Percentiles rank a stretch among this genome's conserved stretches.
These are phyloP conservation scores for Sabuloglossum arenarium DNA, from an alignment of 495 filamentous ascomycete genomes.

Conservation along the genomic window DNA sequence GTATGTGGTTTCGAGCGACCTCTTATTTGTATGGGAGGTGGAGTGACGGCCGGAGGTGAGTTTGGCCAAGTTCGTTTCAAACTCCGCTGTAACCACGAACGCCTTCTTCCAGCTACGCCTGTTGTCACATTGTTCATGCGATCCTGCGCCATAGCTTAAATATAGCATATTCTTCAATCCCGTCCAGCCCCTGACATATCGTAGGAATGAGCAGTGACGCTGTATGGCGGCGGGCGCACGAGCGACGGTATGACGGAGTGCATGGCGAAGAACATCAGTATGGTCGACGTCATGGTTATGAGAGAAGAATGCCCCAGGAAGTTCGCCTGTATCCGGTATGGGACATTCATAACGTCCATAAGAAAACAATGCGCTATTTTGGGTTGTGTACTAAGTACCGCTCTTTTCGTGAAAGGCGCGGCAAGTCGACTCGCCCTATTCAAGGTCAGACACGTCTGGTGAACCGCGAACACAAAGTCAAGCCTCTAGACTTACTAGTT, in stretches of 20 bases:
- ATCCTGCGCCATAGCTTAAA: background rate
- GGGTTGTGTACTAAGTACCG: background rate
- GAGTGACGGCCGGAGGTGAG: background rate
- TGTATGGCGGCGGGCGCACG: background rate
- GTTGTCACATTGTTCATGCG: background rate
- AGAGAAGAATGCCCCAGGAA: background rate
- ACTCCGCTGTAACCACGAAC: background rate
- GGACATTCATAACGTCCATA: background rate
- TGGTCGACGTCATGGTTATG: background rate
- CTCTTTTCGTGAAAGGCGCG: background rate
- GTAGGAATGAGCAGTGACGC: conserved; percentile 3
- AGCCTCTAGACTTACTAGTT: background rate
- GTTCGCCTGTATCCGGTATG: background rate
- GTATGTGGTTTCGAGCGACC: background rate
- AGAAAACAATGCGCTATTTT: background rate
- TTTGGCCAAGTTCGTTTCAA: background rate
- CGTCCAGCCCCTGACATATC: background rate
- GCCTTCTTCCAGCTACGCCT: background rate
- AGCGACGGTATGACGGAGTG: background rate
- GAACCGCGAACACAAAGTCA: background rate
- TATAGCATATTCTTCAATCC: background rate
- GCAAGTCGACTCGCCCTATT: background rate
- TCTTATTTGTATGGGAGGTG: background rate
- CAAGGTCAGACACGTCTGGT: background rate
- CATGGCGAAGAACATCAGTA: background rate